Evolutionary conservation across 805 yeast genomes (phyloP).

Genomic region (Wickerhamiella dianesei): DNA sequence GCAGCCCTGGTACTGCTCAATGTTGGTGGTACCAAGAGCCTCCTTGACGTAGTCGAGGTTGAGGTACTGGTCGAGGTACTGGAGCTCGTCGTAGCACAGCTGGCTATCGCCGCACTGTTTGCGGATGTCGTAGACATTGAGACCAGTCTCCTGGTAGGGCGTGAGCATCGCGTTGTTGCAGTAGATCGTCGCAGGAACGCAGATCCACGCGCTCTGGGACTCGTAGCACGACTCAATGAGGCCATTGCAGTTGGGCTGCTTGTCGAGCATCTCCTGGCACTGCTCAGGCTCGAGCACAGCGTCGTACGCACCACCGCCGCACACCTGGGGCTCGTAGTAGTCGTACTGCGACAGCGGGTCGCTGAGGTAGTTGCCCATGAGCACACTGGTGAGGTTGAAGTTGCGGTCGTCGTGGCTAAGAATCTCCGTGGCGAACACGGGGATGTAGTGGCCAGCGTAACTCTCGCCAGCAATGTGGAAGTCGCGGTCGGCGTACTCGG

Average conservation of each 20-base stretch:
- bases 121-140: slow-evolving; percentile 80
- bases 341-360: slow-evolving; percentile 71
- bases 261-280: slow-evolving; percentile 52
- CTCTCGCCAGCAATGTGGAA: slow-evolving; percentile 88
- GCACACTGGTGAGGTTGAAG: slow-evolving; percentile 57
- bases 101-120: slow-evolving; percentile 35
- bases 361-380: slow-evolving; percentile 86
- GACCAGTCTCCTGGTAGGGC: slow-evolving; percentile 67
- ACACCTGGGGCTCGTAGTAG: slow-evolving; percentile 83
- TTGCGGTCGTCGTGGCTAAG: slow-evolving; percentile 46
- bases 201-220: slow-evolving; percentile 55
- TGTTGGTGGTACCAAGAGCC: slow-evolving; percentile 70
- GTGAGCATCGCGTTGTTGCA: slow-evolving; percentile 64
- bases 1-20: slow-evolving; percentile 59
- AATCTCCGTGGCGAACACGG: slow-evolving; percentile 76
- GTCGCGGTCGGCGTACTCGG: slow-evolving; percentile 34
- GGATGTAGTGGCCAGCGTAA: slow-evolving; percentile 84
- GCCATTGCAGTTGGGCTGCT: slow-evolving; percentile 59
- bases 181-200: slow-evolving; percentile 81
- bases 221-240: slow-evolving; percentile 64
- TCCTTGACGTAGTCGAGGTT: slow-evolving; percentile 58
- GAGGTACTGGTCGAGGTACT: slow-evolving; percentile 59
- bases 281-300: slow-evolving; percentile 62
- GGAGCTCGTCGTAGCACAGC: slow-evolving; percentile 63
- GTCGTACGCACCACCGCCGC: slow-evolving; percentile 80